These are phyloP conservation scores for Podospora sp. DNA, from an alignment of 495 filamentous ascomycete species.

Conservation along the genomic window DNA sequence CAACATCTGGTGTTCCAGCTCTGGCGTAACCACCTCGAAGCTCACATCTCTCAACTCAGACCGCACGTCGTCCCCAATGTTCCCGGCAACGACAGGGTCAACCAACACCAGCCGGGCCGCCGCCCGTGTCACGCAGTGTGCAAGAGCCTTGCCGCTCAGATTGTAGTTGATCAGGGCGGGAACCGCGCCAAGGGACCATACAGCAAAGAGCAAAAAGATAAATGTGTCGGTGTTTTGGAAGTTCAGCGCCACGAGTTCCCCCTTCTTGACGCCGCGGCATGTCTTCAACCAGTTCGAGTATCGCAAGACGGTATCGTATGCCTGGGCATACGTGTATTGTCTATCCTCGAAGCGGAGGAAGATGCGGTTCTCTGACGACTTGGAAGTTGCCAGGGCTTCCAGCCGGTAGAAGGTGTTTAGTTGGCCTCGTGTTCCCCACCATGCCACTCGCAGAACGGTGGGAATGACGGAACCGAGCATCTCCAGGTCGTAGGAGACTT, in stretches of 20 bases:
- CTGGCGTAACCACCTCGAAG: constrained; percentile 63
- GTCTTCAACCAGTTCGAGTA: constrained; percentile 84
- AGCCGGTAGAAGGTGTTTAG: constrained; percentile 80
- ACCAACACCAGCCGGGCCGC: constrained; percentile 72
- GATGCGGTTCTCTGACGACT: constrained; percentile 55
- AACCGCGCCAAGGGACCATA: constrained; percentile 86
- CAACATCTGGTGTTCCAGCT: constrained; percentile 64
- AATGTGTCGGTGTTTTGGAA: constrained; percentile 85
- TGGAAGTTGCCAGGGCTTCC: constrained; percentile 65
- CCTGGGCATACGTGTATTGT: constrained; percentile 78
- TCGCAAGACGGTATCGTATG: constrained; percentile 72
- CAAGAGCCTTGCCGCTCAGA: constrained; percentile 69
- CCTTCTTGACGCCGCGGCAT: constrained; percentile 66
- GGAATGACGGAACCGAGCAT: constrained; percentile 56
- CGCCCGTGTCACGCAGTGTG: constrained; percentile 76
- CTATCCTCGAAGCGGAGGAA: constrained; percentile 78
- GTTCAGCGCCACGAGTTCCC: constrained; percentile 86
- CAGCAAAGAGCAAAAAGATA: constrained; percentile 78
- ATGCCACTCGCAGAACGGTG: constrained; percentile 43
- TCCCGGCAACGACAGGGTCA: constrained; percentile 64
- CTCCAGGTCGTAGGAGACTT: constrained; percentile 65
- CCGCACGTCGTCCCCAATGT: constrained; percentile 51
- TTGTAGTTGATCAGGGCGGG: constrained; percentile 98
- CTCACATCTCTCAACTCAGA: constrained; percentile 50
- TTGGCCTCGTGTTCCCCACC: constrained; percentile 57